Base-by-base conservation (phyloP, 2,329 filamentous ascomycete species). In the Myriosclerotinia duriaeana region DNA sequence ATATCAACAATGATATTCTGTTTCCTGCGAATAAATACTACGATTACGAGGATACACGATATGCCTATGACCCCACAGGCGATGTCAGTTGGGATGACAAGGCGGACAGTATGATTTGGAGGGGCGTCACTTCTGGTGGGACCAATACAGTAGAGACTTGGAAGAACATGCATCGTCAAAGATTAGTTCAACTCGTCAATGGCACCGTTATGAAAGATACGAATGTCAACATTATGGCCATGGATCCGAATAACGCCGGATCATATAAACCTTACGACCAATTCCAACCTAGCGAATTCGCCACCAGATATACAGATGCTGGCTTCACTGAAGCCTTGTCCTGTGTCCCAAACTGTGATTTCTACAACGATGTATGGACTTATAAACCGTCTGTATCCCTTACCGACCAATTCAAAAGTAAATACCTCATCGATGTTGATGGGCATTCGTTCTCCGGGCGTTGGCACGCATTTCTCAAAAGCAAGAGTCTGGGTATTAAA, bases 361-460 rank as follows among this genome's bases (percentile, higher is more conserved):
- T 84, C 70, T 75, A 78, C 3, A 83, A 85, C 70, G 71, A 80
- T n/a, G 78, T 80, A 40, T 76, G 78, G 61, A 68, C 74, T 3
- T 80, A 79, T 74, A 86, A 86, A 70, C 82, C 81, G 64, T 77
- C 72, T 84, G 84, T 83, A 79, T 85, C 71, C 79, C 82, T 87
- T 70, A 74, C 78, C 3, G 76, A 85, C 65, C 85, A 88, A 76
- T 88, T 87, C 74, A 71, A 77, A 75, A 36, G 82, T 78, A 93
- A 92, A 75, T 91, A 86, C 74, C 80, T 94, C 2, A 86, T 89
- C 0, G 91, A 95, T 75, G 84, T 94, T 66, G 91, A 94, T 76
- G 91, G 91, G 40, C 88, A 90, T 78, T 86, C 83, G 1, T 90
- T 89, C 73, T 89, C 85, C 36, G 89, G 88, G 1, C 84, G 89